Evolutionary conservation across 495 filamentous ascomycete species (phyloP).

Genomic region (Talaromyces adpressus): DNA sequence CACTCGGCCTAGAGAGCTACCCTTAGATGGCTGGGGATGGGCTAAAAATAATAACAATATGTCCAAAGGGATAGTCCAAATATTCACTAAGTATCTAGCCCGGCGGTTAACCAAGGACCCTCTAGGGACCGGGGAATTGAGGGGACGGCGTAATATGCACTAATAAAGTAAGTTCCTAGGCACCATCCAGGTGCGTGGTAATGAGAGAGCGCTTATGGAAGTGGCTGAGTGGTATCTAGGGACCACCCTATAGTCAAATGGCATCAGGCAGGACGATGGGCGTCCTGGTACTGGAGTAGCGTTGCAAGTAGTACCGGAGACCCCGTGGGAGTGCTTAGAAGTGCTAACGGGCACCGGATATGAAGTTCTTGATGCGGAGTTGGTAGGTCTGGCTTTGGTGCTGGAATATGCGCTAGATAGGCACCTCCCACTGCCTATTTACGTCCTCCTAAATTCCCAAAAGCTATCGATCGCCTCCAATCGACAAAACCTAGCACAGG

Average conservation of each 20-base stretch:
- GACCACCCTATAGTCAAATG: background rate
- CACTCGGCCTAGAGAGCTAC: no score
- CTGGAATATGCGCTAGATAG: background rate
- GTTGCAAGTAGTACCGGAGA: background rate
- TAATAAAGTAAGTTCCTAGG: background rate
- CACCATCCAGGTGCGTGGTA: background rate
- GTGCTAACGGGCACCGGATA: background rate
- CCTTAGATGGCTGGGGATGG: no score
- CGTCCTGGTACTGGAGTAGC: background rate
- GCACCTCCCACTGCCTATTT: background rate
- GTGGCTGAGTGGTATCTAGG: background rate
- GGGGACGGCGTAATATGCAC: background rate
- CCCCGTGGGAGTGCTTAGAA: background rate
- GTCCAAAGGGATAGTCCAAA: background rate
- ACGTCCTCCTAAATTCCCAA: conserved; percentile 3
- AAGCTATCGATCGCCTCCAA: conserved; percentile 3
- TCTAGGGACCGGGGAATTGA: background rate
- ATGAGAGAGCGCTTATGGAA: background rate
- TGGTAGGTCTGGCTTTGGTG: background rate
- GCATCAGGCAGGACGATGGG: background rate
- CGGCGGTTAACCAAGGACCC: background rate
- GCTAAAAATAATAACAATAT: no score
- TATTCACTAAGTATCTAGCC: background rate
- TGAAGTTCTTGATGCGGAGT: conserved; percentile 7
- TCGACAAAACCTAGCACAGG: background rate